Conservation (phyloP, 331 rosid species). For the Saraca asoca region DNA sequence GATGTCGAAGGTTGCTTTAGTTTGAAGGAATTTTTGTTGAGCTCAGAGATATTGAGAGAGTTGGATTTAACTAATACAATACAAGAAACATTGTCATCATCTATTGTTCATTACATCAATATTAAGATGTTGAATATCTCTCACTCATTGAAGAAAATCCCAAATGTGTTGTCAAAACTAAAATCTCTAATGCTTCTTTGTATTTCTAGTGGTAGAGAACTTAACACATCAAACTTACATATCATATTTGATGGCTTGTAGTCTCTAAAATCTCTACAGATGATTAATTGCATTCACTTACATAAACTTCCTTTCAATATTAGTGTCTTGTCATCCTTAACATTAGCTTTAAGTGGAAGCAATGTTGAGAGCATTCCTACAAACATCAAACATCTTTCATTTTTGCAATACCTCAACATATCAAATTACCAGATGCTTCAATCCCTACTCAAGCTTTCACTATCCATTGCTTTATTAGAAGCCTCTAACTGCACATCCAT, state of each 20-base stretch:
- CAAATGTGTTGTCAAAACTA: not conserved
- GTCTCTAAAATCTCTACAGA: not conserved
- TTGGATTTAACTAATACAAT: not conserved
- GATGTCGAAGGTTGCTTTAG: accelerated
- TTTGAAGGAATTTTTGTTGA: not conserved
- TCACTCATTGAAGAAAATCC: not conserved
- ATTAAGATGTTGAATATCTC: not conserved
- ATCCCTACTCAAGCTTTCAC: no score
- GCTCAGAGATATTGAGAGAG: not conserved
- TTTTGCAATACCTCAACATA: no score
- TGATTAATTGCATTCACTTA: not conserved
- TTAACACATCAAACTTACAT: not conserved
- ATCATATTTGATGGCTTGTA: not conserved
- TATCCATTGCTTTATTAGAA: no score
- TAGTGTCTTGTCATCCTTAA: not conserved
- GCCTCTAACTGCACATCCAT: no score
- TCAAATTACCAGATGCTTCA: no score
- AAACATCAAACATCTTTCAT: no score
- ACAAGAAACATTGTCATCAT: not conserved
- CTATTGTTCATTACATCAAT: not conserved
- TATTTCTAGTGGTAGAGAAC: not conserved
- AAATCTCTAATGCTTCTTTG: not conserved
- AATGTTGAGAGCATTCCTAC: not conserved
- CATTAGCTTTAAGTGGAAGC: not conserved
- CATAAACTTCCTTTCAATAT: not conserved